Percentiles rank a stretch among this genome's conserved stretches.
Conservation (phyloP, 192 early-diverging fungal species). For the Podila epicladia region DNA sequence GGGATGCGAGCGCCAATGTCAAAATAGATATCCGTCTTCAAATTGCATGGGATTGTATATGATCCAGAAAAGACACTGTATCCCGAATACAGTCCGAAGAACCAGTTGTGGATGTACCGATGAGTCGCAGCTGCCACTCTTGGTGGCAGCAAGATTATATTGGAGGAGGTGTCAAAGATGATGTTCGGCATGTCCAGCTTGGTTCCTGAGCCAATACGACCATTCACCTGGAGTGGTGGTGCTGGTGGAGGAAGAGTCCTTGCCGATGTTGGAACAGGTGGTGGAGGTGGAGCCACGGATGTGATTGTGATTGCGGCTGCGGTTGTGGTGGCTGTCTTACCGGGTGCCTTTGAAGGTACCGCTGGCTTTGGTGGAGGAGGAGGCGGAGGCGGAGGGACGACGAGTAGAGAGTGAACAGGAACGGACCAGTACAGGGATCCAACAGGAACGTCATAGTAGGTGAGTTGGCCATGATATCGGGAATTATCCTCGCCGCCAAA, state of each 20-base stretch:
- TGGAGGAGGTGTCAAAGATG: constrained; percentile 25
- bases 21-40: constrained; percentile 13
- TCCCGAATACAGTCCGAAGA: constrained; percentile 31
- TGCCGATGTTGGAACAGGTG: background rate
- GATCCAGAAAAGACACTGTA: constrained; percentile 10
- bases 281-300: background rate
- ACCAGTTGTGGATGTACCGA: constrained; percentile 19
- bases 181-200: background rate
- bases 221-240: background rate
- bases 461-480: background rate
- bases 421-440: constrained; percentile 21
- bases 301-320: background rate
- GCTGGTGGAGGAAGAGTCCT: background rate
- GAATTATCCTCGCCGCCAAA: constrained; percentile 23
- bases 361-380: background rate
- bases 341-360: background rate
- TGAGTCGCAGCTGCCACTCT: constrained; percentile 9
- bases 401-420: constrained; percentile 13
- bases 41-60: constrained; percentile 17
- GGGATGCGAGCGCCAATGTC: constrained; percentile 13
- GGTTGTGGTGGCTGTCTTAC: background rate
- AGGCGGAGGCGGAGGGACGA: background rate
- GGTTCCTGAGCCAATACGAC: background rate
- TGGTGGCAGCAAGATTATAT: constrained; percentile 25
- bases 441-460: constrained; percentile 7